phyloP scores from a whole-genome alignment of 208 protist species.

The Trichomonas gallinae region DNA sequence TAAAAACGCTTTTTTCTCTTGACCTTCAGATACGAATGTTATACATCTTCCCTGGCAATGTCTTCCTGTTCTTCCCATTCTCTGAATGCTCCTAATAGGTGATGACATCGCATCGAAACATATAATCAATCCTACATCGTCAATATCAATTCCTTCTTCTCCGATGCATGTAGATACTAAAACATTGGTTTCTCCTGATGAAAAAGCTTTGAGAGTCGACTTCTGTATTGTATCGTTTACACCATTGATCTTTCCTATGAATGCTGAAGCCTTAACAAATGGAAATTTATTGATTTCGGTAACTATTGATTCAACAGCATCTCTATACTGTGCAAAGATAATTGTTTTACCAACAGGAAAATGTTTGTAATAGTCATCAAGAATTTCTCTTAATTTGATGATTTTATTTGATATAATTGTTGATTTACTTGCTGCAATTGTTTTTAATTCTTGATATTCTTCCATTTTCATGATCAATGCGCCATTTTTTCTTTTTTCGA shows the following conservation, averaged over 20 bases:
- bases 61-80: constrained; percentile 45
- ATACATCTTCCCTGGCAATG: background rate
- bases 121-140: constrained; percentile 45
- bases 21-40: background rate
- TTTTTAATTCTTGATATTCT: background rate
- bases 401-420: background rate
- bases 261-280: background rate
- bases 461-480: background rate
- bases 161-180: constrained; percentile 43
- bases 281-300: background rate
- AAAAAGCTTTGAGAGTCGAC: constrained; percentile 27
- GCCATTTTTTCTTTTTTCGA: background rate
- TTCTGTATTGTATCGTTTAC: background rate
- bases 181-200: constrained; percentile 31
- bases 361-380: background rate
- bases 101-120: constrained; percentile 34
- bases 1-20: background rate
- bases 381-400: background rate
- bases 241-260: background rate
- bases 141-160: constrained; percentile 49
- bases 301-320: background rate
- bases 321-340: background rate
- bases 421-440: background rate
- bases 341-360: background rate
- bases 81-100: constrained; percentile 31